Conservation (phyloP, 441 rosid species). For the Erodium moschatum region DNA sequence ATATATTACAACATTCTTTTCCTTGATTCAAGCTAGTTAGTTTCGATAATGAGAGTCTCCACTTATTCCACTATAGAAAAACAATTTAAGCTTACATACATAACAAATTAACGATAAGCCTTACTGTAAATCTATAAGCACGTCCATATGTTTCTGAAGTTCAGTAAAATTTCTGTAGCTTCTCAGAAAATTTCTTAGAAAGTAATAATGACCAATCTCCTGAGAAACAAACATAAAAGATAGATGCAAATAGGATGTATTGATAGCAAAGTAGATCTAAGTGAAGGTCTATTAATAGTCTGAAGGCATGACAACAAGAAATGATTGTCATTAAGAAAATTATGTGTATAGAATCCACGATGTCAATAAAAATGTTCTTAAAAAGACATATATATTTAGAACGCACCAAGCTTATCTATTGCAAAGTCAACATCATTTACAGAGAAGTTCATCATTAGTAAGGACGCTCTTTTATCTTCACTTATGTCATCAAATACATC, state of each 20-base stretch:
- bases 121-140: not conserved
- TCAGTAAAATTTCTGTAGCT: not conserved
- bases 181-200: not conserved
- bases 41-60: not conserved
- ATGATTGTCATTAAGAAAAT: not conserved
- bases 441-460: conserved; percentile 68
- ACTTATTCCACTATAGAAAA: not conserved
- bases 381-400: not conserved
- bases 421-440: conserved; percentile 58
- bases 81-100: not conserved
- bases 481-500: conserved; percentile 34
- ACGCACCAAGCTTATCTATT: conserved; percentile 64
- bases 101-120: not conserved
- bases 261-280: not conserved
- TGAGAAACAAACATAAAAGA: not conserved
- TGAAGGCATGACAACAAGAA: not conserved
- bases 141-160: not conserved
- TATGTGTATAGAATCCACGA: not conserved
- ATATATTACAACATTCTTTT: not conserved
- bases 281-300: not conserved
- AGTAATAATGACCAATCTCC: not conserved
- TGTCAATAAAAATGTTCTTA: not conserved
- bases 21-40: not conserved
- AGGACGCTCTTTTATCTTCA: conserved; percentile 42
- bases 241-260: not conserved